Conservation (phyloP, 352 stramenopile species). For the Elongisporangium undulatum region DNA sequence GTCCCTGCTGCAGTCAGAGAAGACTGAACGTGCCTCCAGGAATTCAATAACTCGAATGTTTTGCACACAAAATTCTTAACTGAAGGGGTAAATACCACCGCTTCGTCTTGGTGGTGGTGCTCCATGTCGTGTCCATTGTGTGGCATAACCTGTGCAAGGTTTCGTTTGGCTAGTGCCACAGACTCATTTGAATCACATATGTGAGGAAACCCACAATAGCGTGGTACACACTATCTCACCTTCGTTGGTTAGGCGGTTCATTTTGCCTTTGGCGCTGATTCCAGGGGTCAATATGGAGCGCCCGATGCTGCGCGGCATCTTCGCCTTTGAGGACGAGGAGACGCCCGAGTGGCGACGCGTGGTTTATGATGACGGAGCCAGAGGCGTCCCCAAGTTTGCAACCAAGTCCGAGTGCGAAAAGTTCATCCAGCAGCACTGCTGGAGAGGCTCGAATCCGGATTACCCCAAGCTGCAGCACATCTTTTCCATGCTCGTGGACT, state of each 20-base stretch:
- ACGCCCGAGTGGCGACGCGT: constrained; percentile 72
- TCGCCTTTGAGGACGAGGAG: constrained; percentile 86
- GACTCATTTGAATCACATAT: neutral
- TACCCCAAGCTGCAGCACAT: constrained; percentile 90
- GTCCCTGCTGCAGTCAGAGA: too few species aligned
- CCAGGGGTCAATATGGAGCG: constrained; percentile 28
- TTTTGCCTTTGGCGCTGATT: neutral
- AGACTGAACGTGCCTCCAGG: too few species aligned
- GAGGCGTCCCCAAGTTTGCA: constrained; percentile 82
- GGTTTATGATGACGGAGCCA: constrained; percentile 55
- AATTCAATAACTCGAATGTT: too few species aligned
- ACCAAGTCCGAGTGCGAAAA: constrained; percentile 86
- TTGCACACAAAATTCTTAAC: too few species aligned
- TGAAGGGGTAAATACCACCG: too few species aligned
- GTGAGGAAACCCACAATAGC: neutral
- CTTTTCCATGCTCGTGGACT: constrained; percentile 90
- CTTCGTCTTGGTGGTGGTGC: neutral
- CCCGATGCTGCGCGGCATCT: constrained; percentile 76
- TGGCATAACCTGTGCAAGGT: neutral
- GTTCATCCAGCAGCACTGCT: constrained; percentile 87
- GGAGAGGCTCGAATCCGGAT: constrained; percentile 86
- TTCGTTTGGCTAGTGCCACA: neutral
- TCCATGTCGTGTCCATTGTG: neutral
- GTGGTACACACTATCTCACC: neutral
- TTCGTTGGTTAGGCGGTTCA: neutral